Base-by-base conservation (phyloP, 2,329 filamentous ascomycete species). In the Aspergillus tanneri region DNA sequence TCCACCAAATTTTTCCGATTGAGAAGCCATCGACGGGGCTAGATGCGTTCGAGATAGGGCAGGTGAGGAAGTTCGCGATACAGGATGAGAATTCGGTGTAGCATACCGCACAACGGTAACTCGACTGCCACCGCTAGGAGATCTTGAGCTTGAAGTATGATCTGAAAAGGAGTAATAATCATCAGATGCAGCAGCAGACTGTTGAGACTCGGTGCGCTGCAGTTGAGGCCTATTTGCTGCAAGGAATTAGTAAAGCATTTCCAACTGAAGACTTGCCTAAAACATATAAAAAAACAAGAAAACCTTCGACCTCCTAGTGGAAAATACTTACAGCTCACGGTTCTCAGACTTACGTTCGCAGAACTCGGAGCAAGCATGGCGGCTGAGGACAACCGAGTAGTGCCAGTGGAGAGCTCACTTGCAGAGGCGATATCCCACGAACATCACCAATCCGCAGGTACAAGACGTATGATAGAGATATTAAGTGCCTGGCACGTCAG, bases 161-260 rank as follows among this genome's bases (percentile, higher is more conserved):
- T 76, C 68, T 19, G 73, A 74, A 50, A 76, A 69, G 12, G 74
- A 75, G 54, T 73, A 76, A 50, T 75, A 77, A 57, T 77, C 74
- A 58, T 75, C 72, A 18, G 75, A 76, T 27, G 73, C 74, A 38
- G 72, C 68, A 30, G 71, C 64, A n/a, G 75, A 78, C 55, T 72
- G 74, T 52, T 70, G 66, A 3, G 74, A 76, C 36, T 70, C 59
- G 37, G 70, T 63, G 39, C 69, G 70, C 11, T 67, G 57, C 41
- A 77, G 58, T 57, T 75, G 71, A 41, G 75, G 75, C 53, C 64
- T 67, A 58, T 63, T 76, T 54, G 68, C 72, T 75, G 56, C 50
- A 35, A 44, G 27, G 24, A 25, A 22, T 47, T 12, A 49, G 49
- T 43, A 41, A 46, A 40, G 24, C 39, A 14, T 47, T 24, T 24